Evolutionary conservation across 2,329 filamentous ascomycete species (phyloP).

Genomic region (Ceratocystis huliohia): DNA sequence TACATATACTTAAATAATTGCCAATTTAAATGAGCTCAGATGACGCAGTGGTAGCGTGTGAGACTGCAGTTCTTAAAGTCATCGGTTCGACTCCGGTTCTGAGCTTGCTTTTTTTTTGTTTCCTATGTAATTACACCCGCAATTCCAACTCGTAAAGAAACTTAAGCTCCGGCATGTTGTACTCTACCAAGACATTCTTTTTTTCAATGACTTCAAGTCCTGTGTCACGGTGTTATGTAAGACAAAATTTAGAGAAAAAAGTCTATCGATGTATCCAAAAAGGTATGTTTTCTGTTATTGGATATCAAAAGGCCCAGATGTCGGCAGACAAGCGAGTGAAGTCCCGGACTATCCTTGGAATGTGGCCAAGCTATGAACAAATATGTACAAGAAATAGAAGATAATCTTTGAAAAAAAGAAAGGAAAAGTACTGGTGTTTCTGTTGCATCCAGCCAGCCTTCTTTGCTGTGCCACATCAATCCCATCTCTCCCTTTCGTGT

Average conservation of each 20-base stretch:
- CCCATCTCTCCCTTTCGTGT: not conserved
- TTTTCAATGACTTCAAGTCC: no score
- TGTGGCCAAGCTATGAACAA: not conserved
- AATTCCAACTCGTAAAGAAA: no score
- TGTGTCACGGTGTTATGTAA: no score
- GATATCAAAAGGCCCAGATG: conserved; percentile 10
- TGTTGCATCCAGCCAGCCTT: not conserved
- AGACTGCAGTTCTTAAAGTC: no score
- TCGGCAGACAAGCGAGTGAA: conserved; percentile 1
- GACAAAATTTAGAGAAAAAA: not conserved
- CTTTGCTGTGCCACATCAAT: not conserved
- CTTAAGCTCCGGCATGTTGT: no score
- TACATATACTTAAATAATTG: no score
- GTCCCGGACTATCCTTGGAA: not conserved
- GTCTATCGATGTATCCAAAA: conserved; percentile 1
- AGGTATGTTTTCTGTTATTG: conserved; percentile 7
- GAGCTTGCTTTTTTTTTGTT: no score
- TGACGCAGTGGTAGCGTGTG: no score
- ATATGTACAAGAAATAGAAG: not conserved
- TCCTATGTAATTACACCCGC: no score
- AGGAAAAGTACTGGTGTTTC: not conserved
- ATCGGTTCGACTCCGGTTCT: no score
- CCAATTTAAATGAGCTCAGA: no score
- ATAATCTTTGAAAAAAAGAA: not conserved
- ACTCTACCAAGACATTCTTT: no score